These are phyloP conservation scores for Aspergillus ustus DNA, from an alignment of 2,329 filamentous ascomycete genomes.

Conservation along the genomic window DNA sequence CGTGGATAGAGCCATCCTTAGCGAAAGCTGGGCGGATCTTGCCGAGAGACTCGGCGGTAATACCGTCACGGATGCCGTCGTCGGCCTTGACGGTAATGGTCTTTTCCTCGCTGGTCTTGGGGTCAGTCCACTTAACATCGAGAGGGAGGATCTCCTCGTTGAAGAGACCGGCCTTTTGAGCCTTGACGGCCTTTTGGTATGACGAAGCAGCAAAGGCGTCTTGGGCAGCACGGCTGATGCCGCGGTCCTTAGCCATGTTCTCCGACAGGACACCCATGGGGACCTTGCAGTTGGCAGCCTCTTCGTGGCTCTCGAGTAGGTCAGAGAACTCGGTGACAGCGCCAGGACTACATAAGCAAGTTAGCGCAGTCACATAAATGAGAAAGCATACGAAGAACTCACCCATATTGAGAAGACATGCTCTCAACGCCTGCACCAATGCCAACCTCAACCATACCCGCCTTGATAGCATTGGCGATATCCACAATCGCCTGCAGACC, in stretches of 20 bases:
- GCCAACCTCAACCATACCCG: constrained; percentile 93
- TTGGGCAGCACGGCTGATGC: constrained; percentile 72
- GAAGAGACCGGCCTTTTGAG: constrained; percentile 88
- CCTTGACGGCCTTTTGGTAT: constrained; percentile 86
- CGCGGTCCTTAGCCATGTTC: constrained; percentile 87
- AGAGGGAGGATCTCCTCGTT: constrained; percentile 88
- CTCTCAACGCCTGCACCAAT: constrained; percentile 95
- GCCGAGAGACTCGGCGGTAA: constrained; percentile 83
- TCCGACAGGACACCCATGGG: constrained; percentile 95
- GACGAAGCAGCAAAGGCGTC: constrained; percentile 93
- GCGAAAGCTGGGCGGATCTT: constrained; percentile 92
- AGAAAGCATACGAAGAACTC: constrained; percentile 39
- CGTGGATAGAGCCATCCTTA: constrained; percentile 91
- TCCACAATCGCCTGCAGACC: constrained; percentile 92
- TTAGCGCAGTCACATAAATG: background rate
- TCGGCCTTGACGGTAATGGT: constrained; percentile 82
- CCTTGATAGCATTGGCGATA: constrained; percentile 87
- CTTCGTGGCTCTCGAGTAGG: constrained; percentile 76
- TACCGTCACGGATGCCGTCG: constrained; percentile 82
- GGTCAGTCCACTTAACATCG: constrained; percentile 85
- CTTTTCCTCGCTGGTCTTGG: constrained; percentile 84
- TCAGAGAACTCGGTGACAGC: constrained; percentile 95
- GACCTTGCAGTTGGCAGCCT: constrained; percentile 94
- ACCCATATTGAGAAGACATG: constrained; percentile 93
- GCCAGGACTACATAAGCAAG: constrained; percentile 59